Conservation (phyloP, 2,329 filamentous ascomycete species). For the Xylaria sp. region DNA sequence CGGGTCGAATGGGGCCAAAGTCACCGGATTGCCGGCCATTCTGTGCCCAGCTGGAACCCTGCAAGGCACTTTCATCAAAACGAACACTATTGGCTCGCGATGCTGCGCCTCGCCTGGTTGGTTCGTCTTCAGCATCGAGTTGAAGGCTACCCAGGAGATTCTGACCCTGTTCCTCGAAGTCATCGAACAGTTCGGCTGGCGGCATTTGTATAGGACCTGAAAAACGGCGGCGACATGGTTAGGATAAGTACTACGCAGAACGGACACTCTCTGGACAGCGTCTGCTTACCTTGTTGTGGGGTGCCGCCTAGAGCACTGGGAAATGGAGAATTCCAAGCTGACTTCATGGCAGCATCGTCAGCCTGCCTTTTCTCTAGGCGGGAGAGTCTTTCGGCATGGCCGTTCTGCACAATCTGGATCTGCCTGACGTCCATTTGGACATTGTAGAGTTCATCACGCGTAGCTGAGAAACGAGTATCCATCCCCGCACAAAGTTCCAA, state of each 20-base stretch:
- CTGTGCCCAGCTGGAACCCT: constrained; percentile 80
- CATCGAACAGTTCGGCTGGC: constrained; percentile 79
- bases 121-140: constrained; percentile 81
- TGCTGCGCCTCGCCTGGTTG: constrained; percentile 74
- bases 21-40: constrained; percentile 78
- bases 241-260: not conserved
- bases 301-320: constrained; percentile 78
- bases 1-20: constrained; percentile 68
- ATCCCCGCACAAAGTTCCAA: constrained; percentile 41
- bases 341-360: constrained; percentile 67
- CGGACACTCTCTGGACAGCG: not conserved
- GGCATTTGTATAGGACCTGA: constrained; percentile 74
- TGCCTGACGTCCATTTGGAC: constrained; percentile 67
- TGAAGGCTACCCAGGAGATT: constrained; percentile 76
- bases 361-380: constrained; percentile 62
- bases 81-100: constrained; percentile 95
- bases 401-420: constrained; percentile 57
- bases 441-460: constrained; percentile 61
- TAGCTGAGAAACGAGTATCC: constrained; percentile 57
- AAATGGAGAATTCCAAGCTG: constrained; percentile 91
- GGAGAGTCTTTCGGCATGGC: constrained; percentile 56
- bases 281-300: constrained; percentile 71
- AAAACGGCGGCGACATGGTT: not conserved
- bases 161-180: constrained; percentile 81
- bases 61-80: constrained; percentile 92